Conservation (phyloP, 2,329 filamentous ascomycete genomes). For the Fusarium musae region DNA sequence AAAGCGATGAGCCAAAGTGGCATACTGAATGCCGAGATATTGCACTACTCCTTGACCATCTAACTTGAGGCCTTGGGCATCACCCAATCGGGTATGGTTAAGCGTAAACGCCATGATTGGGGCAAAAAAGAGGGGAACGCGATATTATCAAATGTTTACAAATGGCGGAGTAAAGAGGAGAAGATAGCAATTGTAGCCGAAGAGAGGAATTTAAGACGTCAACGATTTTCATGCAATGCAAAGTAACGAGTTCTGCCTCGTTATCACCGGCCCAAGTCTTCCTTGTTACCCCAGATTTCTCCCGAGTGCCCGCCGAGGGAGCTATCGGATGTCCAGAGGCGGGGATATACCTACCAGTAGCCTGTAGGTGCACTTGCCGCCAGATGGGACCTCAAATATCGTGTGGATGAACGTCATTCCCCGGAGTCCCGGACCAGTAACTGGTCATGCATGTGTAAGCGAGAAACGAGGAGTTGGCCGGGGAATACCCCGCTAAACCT, state of each 20-base stretch:
- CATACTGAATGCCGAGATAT: neutral
- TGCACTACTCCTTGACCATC: neutral
- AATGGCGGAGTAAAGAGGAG: neutral
- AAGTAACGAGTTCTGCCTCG: accelerated
- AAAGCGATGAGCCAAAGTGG: neutral
- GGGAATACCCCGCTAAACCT: neutral
- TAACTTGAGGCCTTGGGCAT: neutral
- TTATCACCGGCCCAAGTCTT: accelerated
- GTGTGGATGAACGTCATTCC: neutral
- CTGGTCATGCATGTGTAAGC: neutral
- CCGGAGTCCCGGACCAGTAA: neutral
- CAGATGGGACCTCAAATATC: neutral
- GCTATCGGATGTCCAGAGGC: neutral
- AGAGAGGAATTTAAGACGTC: neutral
- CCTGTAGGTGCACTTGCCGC: neutral
- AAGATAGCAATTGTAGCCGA: neutral
- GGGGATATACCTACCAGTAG: too few relatives aligned
- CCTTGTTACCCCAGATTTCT: neutral
- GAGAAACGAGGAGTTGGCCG: neutral
- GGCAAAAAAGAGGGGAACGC: neutral
- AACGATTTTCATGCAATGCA: neutral
- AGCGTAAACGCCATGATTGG: neutral
- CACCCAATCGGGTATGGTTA: neutral
- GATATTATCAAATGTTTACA: neutral
- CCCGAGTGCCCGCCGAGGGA: too few relatives aligned